A percentile compares a stretch with the other conserved stretches of the same genome.
Conservation (phyloP, 805 yeast species). For the Wickerhamomyces strasburgensis region DNA sequence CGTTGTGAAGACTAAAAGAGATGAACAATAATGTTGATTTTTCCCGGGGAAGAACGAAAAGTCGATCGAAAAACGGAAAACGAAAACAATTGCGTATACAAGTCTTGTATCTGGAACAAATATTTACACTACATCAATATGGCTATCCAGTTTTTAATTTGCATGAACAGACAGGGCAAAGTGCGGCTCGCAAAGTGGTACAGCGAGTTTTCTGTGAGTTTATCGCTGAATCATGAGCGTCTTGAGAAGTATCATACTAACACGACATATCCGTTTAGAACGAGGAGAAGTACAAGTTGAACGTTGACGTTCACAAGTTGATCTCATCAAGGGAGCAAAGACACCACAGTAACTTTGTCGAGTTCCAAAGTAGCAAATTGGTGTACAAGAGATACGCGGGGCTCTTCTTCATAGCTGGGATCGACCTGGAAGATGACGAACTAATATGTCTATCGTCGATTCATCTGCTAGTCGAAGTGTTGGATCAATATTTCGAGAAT, state of each 20-base stretch:
- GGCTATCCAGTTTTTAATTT: constrained; percentile 76
- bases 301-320: constrained; percentile 68
- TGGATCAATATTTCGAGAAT: constrained; percentile 80
- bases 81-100: not conserved
- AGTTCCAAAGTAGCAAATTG: constrained; percentile 58
- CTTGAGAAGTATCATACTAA: too few species aligned
- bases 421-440: constrained; percentile 78
- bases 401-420: constrained; percentile 76
- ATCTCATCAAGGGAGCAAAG: constrained; percentile 81
- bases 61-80: not conserved
- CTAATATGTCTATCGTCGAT: constrained; percentile 76
- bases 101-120: not conserved
- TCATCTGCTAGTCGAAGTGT: constrained; percentile 82
- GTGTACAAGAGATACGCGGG: constrained; percentile 93
- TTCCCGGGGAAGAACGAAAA: not conserved
- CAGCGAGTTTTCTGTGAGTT: constrained; percentile 34
- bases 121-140: constrained; percentile 31
- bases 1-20: not conserved
- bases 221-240: too few species aligned
- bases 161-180: constrained; percentile 92
- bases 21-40: not conserved
- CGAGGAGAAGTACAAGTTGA: constrained; percentile 41
- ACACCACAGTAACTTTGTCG: constrained; percentile 77
- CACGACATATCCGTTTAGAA: constrained; percentile 30
- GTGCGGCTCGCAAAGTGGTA: constrained; percentile 84